A percentile compares a stretch with the other conserved stretches of the same genome.
Conservation (phyloP, 306 rosid genomes). For the Lotus japonicus region DNA sequence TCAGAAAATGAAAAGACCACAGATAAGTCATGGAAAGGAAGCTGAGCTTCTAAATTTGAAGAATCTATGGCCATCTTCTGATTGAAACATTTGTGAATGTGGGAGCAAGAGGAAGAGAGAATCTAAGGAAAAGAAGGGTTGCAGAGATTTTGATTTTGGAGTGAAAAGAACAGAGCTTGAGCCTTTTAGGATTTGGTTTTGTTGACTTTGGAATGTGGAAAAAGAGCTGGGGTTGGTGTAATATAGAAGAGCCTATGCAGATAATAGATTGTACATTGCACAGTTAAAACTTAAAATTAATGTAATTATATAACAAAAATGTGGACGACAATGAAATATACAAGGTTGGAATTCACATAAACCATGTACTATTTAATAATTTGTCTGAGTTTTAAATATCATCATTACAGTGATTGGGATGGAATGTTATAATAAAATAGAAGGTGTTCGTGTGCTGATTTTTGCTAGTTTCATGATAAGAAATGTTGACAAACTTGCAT, state of each 20-base stretch:
- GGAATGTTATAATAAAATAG: neutral
- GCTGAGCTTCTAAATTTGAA: conserved; percentile 58
- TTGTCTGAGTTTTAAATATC: neutral
- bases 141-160: conserved; percentile 8
- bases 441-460: too few species aligned
- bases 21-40: conserved; percentile 18
- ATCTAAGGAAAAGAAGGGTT: neutral
- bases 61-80: conserved; percentile 67
- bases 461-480: too few species aligned
- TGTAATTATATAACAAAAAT: too few species aligned
- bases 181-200: conserved; percentile 19
- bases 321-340: too few species aligned
- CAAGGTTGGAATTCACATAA: too few species aligned
- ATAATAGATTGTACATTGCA: too few species aligned
- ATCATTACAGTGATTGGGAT: too few species aligned
- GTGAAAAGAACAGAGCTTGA: neutral
- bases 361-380: neutral
- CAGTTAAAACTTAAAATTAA: too few species aligned
- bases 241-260: neutral
- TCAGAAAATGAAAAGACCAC: conserved; percentile 25
- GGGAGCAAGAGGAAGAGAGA: neutral
- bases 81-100: conserved; percentile 60
- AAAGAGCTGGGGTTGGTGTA: neutral
- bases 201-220: conserved; percentile 14
- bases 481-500: too few species aligned